Base-by-base conservation (phyloP, 2,329 filamentous ascomycete species). In the Xylaria sp. region DNA sequence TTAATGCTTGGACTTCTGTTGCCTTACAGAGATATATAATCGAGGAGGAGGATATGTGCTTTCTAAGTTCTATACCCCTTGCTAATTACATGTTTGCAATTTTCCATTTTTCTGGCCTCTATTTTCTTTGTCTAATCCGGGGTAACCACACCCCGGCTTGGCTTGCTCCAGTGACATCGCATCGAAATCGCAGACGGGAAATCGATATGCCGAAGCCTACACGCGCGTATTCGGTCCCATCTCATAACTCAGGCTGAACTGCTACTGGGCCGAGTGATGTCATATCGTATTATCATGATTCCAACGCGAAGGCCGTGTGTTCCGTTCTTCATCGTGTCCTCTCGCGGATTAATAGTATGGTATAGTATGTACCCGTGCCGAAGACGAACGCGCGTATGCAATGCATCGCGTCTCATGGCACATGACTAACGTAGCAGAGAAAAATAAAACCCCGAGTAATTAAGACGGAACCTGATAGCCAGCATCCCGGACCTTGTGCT, bases 31-130 rank as follows among this genome's bases (percentile, higher is more conserved):
- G 41, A 5, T 46, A 46, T 46, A 46, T 46, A 46, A 7, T 46
- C 3, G 58, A 62, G 63, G 54, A 55, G 59, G 59, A 65, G 64
- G 52, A 68, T 64, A 66, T 65, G 68, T 68, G 65, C 69, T 69
- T 69, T 58, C 50, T 58, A 41, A 65, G 64, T 71, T 71, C 67
- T 71, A 71, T 71, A 71, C 70, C 69, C 66, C 39, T 69, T 71
- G 63, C 70, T 69, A 71, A 71, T 71, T 23, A 48, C 66, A 67
- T 52, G 48, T 65, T 62, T 70, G 64, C 56, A 61, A 52, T 67
- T 48, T 52, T 28, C 51, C 55, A 37, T 37, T 37, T 37, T 37
- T 37, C 8, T 8, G 1, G 10, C 34, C 8, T 8, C 6, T 37
- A 10, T 6, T 37, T 10, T 37, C 34, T 8, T 10, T 37, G 34